Base-by-base conservation (phyloP, 306 rosid species). In the Luffa aegyptiaca region DNA sequence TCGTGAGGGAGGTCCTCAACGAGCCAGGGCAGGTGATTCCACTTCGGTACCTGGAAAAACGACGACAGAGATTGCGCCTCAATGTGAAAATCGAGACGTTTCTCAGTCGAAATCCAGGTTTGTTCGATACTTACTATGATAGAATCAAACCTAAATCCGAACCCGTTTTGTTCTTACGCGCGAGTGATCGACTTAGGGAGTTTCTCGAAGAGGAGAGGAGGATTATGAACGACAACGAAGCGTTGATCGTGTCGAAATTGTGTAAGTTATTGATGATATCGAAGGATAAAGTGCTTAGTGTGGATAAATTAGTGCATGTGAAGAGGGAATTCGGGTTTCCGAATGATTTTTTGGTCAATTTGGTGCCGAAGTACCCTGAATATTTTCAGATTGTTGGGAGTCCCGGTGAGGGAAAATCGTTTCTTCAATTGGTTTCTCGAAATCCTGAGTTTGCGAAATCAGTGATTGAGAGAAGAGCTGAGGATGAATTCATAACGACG, bases 241-340 rank as follows among this genome's bases (percentile, higher is more conserved):
- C 37, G 7, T 78, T 86, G 31, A 78, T 90, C 21, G 93, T 91
- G 17, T 83, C 96, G 0, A 95, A 90, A 75, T 62, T 93, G 79
- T 91, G 94, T 84, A 95, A 91, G 80, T 74, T 93, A 83, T 80
- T 95, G 81, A 91, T 91, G 97, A 95, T 93, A 84, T 85, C 97
- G 0, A 91, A 90, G 88, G 78, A 90, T 78, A 89, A 68, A 79
- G 87, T 89, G 49, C 62, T 93, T 31, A 89, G 97, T 82, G 93
- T 87, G 20, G 97, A 91, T 75, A 93, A 95, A 77, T 87, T 95
- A 88, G 87, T 85, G 31, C 87, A 93, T 70, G 97, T 90, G 49
- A 95, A 95, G 88, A 89, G 96, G 84, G 97, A 91, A 48, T 95
- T 95, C 26, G 97, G 97, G 6, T 90, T 95, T 75, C 97, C 97